Percentiles rank a stretch among this genome's conserved stretches.
These are phyloP conservation scores for Hypomontagnella submonticulosa DNA, from an alignment of 495 filamentous ascomycete species.

Conservation along the genomic window DNA sequence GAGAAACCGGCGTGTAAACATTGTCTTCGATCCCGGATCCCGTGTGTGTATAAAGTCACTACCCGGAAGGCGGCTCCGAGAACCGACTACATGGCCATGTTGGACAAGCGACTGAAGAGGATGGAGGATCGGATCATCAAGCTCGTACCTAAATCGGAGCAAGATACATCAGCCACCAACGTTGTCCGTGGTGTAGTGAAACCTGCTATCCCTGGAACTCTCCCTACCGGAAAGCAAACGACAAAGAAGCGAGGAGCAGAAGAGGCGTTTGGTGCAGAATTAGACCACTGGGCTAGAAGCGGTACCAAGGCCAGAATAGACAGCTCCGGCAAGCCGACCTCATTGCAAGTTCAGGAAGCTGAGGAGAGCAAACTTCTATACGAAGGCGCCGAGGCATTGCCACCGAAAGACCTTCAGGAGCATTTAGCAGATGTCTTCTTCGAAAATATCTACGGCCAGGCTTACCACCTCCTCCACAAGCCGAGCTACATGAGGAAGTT, in stretches of 20 bases:
- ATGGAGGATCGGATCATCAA: slow-evolving; percentile 99
- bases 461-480: slow-evolving; percentile 95
- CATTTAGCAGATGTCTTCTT: slow-evolving; percentile 96
- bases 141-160: slow-evolving; percentile 87
- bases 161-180: slow-evolving; percentile 58
- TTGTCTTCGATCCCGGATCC: slow-evolving; percentile 90
- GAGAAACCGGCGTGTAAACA: slow-evolving; percentile 98
- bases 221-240: slow-evolving; percentile 58
- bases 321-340: slow-evolving; percentile 61
- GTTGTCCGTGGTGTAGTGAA: slow-evolving; percentile 72
- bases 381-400: slow-evolving; percentile 86
- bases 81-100: slow-evolving; percentile 99
- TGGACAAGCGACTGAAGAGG: slow-evolving; percentile 89
- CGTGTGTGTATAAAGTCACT: slow-evolving; percentile 98
- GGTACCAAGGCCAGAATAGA: slow-evolving; percentile 58
- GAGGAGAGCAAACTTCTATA: slow-evolving; percentile 78
- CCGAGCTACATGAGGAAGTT: slow-evolving; percentile 93
- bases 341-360: slow-evolving; percentile 69
- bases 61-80: slow-evolving; percentile 94
- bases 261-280: slow-evolving; percentile 84
- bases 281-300: slow-evolving; percentile 84
- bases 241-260: slow-evolving; percentile 87
- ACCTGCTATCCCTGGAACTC: slow-evolving; percentile 74
- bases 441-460: slow-evolving; percentile 94
- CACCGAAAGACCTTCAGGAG: slow-evolving; percentile 89